phyloP scores from a whole-genome alignment of 169 alveolate genomes.

The Plasmodium ovale region DNA sequence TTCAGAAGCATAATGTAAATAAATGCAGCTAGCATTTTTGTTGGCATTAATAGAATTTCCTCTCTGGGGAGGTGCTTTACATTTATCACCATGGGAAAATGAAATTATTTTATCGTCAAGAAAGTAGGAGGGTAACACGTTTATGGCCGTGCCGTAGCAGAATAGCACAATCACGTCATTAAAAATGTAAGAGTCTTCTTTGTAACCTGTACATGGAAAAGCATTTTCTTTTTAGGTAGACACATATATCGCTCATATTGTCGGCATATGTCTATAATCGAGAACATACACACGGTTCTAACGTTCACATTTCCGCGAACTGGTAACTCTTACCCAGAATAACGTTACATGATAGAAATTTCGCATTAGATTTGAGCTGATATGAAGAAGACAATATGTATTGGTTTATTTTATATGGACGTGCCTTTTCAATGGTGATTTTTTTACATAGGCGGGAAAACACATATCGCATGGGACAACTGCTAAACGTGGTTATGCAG shows the following conservation, averaged over 20 bases:
- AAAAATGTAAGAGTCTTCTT: constrained; percentile 69
- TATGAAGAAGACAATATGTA: too few species aligned
- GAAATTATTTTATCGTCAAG: constrained; percentile 48
- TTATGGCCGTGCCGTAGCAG: constrained; percentile 76
- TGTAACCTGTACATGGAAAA: constrained; percentile 27
- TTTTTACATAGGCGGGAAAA: too few species aligned
- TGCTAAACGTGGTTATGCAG: too few species aligned
- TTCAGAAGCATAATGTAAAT: constrained; percentile 65
- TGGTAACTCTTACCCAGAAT: constrained; percentile 30
- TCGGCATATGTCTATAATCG: background rate
- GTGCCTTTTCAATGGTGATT: too few species aligned
- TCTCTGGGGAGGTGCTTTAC: background rate
- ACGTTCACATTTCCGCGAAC: too few species aligned
- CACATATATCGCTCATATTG: background rate
- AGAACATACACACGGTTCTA: background rate
- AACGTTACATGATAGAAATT: constrained; percentile 64
- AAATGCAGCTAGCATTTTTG: constrained; percentile 34
- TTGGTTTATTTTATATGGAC: too few species aligned
- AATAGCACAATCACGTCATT: constrained; percentile 68
- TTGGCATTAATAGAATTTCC: background rate
- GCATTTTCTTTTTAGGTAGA: background rate
- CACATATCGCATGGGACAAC: too few species aligned
- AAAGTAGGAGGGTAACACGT: constrained; percentile 43
- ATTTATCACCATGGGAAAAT: constrained; percentile 10
- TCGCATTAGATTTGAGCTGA: constrained; percentile 74